Percentiles rank a stretch among this genome's conserved stretches.
Conservation (phyloP, 2,329 filamentous ascomycete species). For the Diplodia corticola region DNA sequence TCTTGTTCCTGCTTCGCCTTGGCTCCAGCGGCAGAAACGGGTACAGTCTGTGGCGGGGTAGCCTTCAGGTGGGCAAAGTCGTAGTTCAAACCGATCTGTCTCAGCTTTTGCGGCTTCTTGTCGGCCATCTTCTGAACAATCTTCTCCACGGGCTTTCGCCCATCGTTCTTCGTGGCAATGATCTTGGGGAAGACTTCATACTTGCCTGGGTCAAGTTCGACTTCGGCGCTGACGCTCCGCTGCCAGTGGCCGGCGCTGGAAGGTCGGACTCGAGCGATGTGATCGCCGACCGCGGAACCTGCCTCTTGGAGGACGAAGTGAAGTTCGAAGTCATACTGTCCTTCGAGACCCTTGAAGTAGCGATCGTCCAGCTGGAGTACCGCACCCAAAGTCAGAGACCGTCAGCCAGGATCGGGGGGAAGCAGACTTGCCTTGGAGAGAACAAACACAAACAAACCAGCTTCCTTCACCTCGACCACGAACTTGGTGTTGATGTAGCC, state of each 20-base stretch:
- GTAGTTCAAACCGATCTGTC: conserved; percentile 68
- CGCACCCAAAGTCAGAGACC: background rate
- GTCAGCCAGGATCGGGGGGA: conserved; percentile 19
- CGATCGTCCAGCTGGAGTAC: conserved; percentile 2
- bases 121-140: conserved; percentile 66
- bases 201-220: conserved; percentile 70
- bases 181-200: conserved; percentile 78
- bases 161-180: conserved; percentile 59
- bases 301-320: conserved; percentile 62
- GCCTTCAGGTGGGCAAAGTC: conserved; percentile 71
- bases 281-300: conserved; percentile 55
- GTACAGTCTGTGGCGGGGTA: conserved; percentile 25
- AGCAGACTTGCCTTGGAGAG: conserved; percentile 8
- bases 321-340: conserved; percentile 58
- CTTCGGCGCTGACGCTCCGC: conserved; percentile 74
- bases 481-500: conserved; percentile 22
- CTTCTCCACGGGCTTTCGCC: conserved; percentile 62
- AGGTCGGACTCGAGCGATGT: conserved; percentile 50
- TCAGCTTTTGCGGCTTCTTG: conserved; percentile 68
- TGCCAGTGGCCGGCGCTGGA: conserved; percentile 54
- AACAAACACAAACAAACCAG: conserved; percentile 2
- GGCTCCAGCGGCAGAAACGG: conserved; percentile 54
- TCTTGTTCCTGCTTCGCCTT: conserved; percentile 25
- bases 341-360: conserved; percentile 50
- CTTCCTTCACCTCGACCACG: conserved; percentile 10